phyloP scores from a whole-genome alignment of 192 early-diverging fungal species.

The Coemansia sp. region DNA sequence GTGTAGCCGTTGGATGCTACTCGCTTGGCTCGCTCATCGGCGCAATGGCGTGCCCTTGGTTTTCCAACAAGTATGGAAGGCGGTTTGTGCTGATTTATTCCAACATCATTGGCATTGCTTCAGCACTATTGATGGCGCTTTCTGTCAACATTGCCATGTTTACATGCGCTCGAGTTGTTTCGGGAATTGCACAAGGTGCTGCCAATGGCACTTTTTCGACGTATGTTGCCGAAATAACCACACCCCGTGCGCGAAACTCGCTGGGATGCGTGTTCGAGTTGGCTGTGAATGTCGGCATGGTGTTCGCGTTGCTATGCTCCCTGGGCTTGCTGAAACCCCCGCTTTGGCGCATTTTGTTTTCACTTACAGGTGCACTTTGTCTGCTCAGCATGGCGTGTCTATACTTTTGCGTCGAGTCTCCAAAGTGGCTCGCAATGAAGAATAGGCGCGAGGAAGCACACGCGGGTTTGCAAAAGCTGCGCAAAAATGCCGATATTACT shows the following conservation, averaged over 20 bases:
- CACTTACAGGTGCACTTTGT: slow-evolving; percentile 59
- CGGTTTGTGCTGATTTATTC: slow-evolving; percentile 62
- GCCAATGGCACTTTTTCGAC: slow-evolving; percentile 58
- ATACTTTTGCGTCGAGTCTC: slow-evolving; percentile 72
- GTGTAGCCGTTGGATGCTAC: slow-evolving; percentile 1
- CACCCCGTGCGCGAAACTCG: slow-evolving; percentile 64
- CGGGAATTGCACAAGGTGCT: slow-evolving; percentile 71
- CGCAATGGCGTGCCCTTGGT: slow-evolving; percentile 57
- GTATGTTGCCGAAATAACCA: slow-evolving; percentile 78
- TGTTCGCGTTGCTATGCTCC: slow-evolving; percentile 62
- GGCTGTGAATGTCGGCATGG: slow-evolving; percentile 72
- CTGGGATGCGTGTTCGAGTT: slow-evolving; percentile 73
- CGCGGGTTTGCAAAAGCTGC: slow-evolving; percentile 53
- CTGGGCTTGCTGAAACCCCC: slow-evolving; percentile 61
- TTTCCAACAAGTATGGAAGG: slow-evolving; percentile 63
- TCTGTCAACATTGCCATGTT: slow-evolving; percentile 61
- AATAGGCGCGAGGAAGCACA: slow-evolving; percentile 57
- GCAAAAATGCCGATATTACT: slow-evolving; percentile 58
- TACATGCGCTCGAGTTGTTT: slow-evolving; percentile 64
- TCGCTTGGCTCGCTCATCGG: slow-evolving; percentile 67
- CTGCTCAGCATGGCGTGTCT: slow-evolving; percentile 56
- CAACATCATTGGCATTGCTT: slow-evolving; percentile 64
- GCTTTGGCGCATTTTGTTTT: slow-evolving; percentile 72
- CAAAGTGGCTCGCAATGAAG: slow-evolving; percentile 65
- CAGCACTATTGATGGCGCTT: slow-evolving; percentile 21